Conservation (phyloP, 495 filamentous ascomycete genomes). For the Neurospora tetraspora region DNA sequence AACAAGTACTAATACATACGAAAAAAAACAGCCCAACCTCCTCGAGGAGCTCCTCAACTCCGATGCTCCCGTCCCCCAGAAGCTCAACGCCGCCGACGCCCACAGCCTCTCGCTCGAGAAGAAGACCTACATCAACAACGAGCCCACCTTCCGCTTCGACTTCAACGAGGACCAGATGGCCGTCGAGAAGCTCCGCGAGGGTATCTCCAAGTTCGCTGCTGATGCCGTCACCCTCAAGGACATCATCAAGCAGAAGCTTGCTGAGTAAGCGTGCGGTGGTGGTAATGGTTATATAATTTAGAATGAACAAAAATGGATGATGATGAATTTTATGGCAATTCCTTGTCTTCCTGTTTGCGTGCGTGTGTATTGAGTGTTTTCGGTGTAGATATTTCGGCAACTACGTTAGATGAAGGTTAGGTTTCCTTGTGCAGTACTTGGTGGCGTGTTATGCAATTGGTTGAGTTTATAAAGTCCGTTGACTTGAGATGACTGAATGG, state of each 20-base stretch:
- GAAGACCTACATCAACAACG: constrained; percentile 84
- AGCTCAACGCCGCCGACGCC: constrained; percentile 68
- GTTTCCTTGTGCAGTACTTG: neutral
- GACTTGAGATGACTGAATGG: neutral
- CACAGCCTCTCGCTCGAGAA: constrained; percentile 63
- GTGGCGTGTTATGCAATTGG: neutral
- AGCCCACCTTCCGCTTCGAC: constrained; percentile 90
- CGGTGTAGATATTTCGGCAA: neutral
- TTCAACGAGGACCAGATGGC: constrained; percentile 99
- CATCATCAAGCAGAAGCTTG: constrained; percentile 78
- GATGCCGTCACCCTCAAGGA: constrained; percentile 90
- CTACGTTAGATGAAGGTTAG: neutral
- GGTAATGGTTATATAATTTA: neutral
- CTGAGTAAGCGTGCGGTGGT: constrained; percentile 16
- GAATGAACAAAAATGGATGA: constrained; percentile 1
- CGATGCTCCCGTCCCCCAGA: constrained; percentile 69
- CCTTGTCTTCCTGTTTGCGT: neutral
- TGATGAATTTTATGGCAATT: neutral
- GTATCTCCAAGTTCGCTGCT: constrained; percentile 98
- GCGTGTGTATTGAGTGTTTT: neutral
- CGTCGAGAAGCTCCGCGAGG: constrained; percentile 95
- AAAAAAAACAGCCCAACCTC: constrained; percentile 60
- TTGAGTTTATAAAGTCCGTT: neutral
- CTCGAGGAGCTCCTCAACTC: constrained; percentile 90
- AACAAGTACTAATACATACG: constrained; percentile 1